Base-by-base conservation (phyloP, 805 yeast species). In the Candida khao-thaluensis region DNA sequence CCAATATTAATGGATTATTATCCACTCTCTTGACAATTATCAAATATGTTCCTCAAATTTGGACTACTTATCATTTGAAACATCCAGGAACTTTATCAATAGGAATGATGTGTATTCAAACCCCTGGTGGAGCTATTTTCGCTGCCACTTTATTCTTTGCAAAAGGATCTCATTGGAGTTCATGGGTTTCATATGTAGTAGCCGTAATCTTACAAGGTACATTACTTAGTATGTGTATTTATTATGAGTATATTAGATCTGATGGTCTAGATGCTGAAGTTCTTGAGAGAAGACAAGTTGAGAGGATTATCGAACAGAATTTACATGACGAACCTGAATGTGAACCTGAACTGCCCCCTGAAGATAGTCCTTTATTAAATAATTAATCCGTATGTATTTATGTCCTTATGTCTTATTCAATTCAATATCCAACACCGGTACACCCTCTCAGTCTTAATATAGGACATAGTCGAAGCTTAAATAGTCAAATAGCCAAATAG, bases 61-160 rank as follows among this genome's bases (percentile, higher is more conserved):
- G 66, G 46, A 85, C 90, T 27, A 87, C 95, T 0, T 82, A 69
- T 51, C 53, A 45, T 1, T 68, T 87, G 43, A 81, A 82, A 52
- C 89, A 81, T 47, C 81, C 95, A 0, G 96, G 95, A 7, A 81
- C 89, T 1, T 67, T 87, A 16, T 85, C 95, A 0, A 67, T 85
- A 8, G 75, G 79, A 5, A 85, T 85, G 88, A 84, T 87, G 91
- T 63, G 80, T 30, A 73, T 88, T 47, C 96, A 87, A 57, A 85
- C 95, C 14, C 96, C 96, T 0, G 96, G 96, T 11, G 95, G 95
- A 12, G 82, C 75, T 47, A 41, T 86, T 2, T 87, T 91, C 85
- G 76, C 93, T 2, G 70, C 77, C n/a, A 77, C 85, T 1, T 64
- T 87, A 37, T 82, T 77, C 39, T 57, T 76, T 43, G 77, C 89